Evolutionary conservation across 1,284 basidiomycete genomes (phyloP).

Genomic region (Pseudozyma thailandica): DNA sequence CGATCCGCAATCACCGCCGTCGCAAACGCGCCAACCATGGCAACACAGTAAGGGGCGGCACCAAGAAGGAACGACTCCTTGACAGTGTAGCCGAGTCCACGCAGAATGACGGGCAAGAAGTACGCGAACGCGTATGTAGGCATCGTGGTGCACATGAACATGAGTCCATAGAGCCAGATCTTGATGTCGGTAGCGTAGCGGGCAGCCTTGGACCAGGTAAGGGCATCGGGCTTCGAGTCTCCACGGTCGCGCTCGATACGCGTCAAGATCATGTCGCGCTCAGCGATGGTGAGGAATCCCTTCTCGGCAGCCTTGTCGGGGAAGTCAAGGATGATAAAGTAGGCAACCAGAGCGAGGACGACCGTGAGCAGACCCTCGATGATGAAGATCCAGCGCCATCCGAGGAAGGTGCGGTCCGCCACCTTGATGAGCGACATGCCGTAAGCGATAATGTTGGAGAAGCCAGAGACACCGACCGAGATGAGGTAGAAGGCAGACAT

Average conservation of each 20-base stretch:
- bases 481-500: constrained; percentile 70
- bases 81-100: constrained; percentile 67
- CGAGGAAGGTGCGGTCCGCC: constrained; percentile 31
- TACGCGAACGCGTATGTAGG: constrained; percentile 57
- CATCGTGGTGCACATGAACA: constrained; percentile 65
- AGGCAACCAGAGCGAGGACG: constrained; percentile 48
- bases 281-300: constrained; percentile 69
- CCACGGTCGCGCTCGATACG: constrained; percentile 70
- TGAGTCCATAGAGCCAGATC: constrained; percentile 70
- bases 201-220: constrained; percentile 67
- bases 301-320: constrained; percentile 69
- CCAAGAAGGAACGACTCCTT: constrained; percentile 59
- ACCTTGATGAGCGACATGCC: constrained; percentile 39
- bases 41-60: constrained; percentile 68
- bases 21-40: constrained; percentile 66
- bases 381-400: constrained; percentile 66
- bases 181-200: constrained; percentile 68
- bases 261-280: constrained; percentile 68
- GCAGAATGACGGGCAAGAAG: constrained; percentile 70
- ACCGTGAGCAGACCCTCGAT: constrained; percentile 51
- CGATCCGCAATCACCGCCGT: constrained; percentile 69
- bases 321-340: constrained; percentile 68
- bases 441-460: constrained; percentile 70
- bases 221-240: constrained; percentile 69
- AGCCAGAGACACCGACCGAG: constrained; percentile 67